Percentiles rank a stretch among this genome's conserved stretches.
Evolutionary conservation across 306 rosid genomes (phyloP).

Genomic region (Nissolia schottii): DNA sequence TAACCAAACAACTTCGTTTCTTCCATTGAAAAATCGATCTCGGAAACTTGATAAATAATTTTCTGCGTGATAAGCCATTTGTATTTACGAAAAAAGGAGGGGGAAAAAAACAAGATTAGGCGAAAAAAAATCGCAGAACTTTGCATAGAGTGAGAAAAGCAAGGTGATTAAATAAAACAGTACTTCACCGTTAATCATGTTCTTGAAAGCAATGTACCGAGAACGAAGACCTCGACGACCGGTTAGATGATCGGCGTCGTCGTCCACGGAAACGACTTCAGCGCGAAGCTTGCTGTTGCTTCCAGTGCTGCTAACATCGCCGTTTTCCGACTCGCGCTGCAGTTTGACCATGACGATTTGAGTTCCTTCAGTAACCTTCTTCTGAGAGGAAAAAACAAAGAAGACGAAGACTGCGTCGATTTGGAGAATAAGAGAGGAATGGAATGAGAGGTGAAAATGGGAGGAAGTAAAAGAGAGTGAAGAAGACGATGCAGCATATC

Average conservation of each 20-base stretch:
- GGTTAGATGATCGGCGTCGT: not conserved
- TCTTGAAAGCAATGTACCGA: slow-evolving; percentile 23
- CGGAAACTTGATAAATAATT: not conserved
- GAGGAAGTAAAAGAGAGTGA: not conserved
- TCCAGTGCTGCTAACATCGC: not conserved
- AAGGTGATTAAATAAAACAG: not conserved
- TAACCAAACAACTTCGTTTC: not conserved
- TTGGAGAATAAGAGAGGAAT: not conserved
- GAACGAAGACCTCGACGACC: slow-evolving; percentile 34
- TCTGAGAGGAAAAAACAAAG: not conserved
- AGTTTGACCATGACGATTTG: not conserved
- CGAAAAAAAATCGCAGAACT: not conserved
- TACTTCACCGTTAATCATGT: slow-evolving; percentile 27
- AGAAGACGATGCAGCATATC: not conserved
- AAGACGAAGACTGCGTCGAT: not conserved
- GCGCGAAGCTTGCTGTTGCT: not conserved
- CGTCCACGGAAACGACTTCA: not conserved
- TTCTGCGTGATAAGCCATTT: not conserved
- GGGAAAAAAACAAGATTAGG: not conserved
- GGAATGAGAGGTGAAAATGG: not conserved
- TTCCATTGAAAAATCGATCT: not conserved
- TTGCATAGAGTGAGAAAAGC: not conserved
- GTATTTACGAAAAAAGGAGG: too few species aligned
- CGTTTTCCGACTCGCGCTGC: not conserved
- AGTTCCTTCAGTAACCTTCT: not conserved